These are phyloP conservation scores for Saprolegnia parasitica DNA, from an alignment of 352 stramenopile genomes.

Conservation along the genomic window DNA sequence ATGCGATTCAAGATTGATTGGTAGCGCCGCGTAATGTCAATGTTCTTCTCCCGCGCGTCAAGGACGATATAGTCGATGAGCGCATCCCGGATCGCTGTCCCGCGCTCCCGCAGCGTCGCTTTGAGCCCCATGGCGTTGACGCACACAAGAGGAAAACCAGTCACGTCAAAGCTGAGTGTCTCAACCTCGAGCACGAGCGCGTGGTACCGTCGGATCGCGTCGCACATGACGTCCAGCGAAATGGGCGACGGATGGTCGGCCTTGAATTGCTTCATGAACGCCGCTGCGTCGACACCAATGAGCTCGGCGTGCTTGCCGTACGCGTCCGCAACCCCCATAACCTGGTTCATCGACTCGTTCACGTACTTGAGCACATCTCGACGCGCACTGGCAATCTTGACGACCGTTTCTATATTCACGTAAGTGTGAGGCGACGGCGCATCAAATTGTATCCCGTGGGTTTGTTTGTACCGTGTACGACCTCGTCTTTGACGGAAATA, in stretches of 20 bases:
- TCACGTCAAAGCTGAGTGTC: slow-evolving; percentile 60
- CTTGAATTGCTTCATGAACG: slow-evolving; percentile 70
- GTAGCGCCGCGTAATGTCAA: slow-evolving; percentile 86
- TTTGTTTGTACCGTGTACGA: slow-evolving; percentile 33
- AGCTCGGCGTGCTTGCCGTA: slow-evolving; percentile 83
- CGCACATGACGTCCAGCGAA: slow-evolving; percentile 44
- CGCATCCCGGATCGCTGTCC: slow-evolving; percentile 62
- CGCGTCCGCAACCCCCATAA: slow-evolving; percentile 57
- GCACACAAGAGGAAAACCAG: slow-evolving; percentile 75
- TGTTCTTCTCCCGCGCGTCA: slow-evolving; percentile 74
- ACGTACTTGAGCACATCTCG: slow-evolving; percentile 52
- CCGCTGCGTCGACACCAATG: slow-evolving; percentile 67
- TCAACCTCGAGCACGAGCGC: slow-evolving; percentile 55
- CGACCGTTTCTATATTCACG: slow-evolving; percentile 2
- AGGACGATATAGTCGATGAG: slow-evolving; percentile 79
- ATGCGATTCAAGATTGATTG: slow-evolving; percentile 85
- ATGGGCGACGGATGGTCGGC: slow-evolving; percentile 30
- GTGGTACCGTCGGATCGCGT: slow-evolving; percentile 75
- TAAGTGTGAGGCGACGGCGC: neutral
- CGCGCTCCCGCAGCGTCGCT: slow-evolving; percentile 56
- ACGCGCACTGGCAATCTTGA: slow-evolving; percentile 45
- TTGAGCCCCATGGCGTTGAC: slow-evolving; percentile 67
- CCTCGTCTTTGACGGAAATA: slow-evolving; percentile 48
- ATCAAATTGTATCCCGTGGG: neutral
- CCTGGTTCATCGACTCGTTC: slow-evolving; percentile 51